Evolutionary conservation across 176 grass and related monocot genomes (phyloP), one percentile per base, ranked within the genome.

Genomic region (Ensete glaucum): DNA sequence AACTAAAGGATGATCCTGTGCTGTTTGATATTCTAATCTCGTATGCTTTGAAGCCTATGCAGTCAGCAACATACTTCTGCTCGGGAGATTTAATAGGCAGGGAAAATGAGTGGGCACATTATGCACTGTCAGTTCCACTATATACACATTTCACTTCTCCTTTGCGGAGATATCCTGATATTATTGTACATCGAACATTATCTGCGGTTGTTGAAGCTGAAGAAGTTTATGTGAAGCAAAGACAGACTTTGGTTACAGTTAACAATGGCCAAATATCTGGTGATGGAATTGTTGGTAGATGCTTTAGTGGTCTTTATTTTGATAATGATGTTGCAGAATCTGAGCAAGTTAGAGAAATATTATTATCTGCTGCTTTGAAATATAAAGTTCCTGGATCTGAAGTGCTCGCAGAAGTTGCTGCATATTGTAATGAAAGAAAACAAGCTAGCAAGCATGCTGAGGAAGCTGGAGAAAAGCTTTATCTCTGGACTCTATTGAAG

Each of bases 61-160:
- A 87, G 69, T 80, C 88, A 53, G 95, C 95, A 54, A 65, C 85
- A 64, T 98, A 98, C 69, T 93, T 98, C 13, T 98, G 95, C 82
- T 89, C 90, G 11, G 85, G 86, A 34, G 79, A 82, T 75, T 80
- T 93, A 66, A 93, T 71, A 82, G 83, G 72, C 63, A 89, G 73
- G 79, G 86, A 90, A 79, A 86, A 98, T 76, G 86, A 93, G 51
- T 98, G 95, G 95, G 84, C 80, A 34, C 95, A 98, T 81, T 98
- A 93, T 87, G 82, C 87, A 3, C 53, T 98, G 27, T 89, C 95
- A 65, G 67, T 87, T 69, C 95, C 95, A 67, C 82, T 87, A 1
- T 98, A 93, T 43, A 93, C 95, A 52, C 95, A 98, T 85, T 98
- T 98, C 53, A 98, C 95, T 63, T 98, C 95, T 10, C 95, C 95